Base-by-base conservation (phyloP, 2,329 filamentous ascomycete genomes). In the Acephala macrosclerotiorum region DNA sequence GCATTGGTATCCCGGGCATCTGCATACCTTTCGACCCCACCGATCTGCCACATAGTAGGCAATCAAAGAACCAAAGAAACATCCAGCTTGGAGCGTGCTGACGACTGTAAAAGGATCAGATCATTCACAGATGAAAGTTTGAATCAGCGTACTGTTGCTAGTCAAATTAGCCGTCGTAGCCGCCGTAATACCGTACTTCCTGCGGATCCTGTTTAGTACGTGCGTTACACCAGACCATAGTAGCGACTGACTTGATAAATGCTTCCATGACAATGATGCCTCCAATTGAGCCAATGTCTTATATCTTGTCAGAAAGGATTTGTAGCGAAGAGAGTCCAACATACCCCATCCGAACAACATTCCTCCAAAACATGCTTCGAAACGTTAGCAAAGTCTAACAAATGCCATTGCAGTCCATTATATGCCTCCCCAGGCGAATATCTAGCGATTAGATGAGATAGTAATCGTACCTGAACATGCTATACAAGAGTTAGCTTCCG, bases 261-360 rank as follows among this genome's bases (percentile, higher is more conserved):
- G 83, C 83, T 22, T 84, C 79, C 73, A 94, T 84, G 2, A 90
- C 92, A 64, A 95, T 80, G 69, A 95, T 87, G 64, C 89, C 89
- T 55, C 89, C 91, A 84, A 92, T 93, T 11, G 93, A 89, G 74
- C 91, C 89, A 78, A 91, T 89, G 76, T 93, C 91, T 73, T 2
- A 2, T 40, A 40, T 42, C 45, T 6, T 22, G 45, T 49, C 20
- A 49, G 45, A 49, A 25, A 2, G 11, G 11, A 25, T 22, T 11
- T 14, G 2, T 49, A 9, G 7, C 11, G 45, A 6, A n/a, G 20
- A n/a, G 35, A 12, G 18, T 5, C 25, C 3, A 36, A 70, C 71
- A 25, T 62, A 71, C 72, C 74, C 89, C 86, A 87, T 53, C 85
- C 85, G 68, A 87, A 84, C 12, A 83, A 78, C 81, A 87, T 87